These are phyloP conservation scores for Aspergillus neotritici DNA, from an alignment of 2,329 filamentous ascomycete genomes.

Conservation along the genomic window DNA sequence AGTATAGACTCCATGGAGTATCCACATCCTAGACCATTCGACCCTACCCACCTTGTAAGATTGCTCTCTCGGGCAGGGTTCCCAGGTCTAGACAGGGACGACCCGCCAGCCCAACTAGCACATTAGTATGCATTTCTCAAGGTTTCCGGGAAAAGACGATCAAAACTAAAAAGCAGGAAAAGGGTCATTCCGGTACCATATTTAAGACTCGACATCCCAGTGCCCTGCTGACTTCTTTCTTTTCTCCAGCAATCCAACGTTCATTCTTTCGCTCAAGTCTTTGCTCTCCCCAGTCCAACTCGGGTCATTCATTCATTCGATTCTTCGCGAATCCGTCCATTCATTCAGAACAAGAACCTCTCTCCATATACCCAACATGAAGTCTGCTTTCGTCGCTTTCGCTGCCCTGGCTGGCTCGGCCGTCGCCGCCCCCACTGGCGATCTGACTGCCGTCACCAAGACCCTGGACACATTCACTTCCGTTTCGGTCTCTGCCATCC, in stretches of 20 bases:
- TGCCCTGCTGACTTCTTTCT: not conserved
- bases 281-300: constrained; percentile 11
- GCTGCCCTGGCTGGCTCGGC: constrained; percentile 21
- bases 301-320: constrained; percentile 17
- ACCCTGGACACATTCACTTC: constrained; percentile 12
- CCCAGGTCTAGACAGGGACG: too few species aligned
- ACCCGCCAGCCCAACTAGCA: too few species aligned
- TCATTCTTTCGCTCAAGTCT: constrained; percentile 6
- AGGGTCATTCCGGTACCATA: too few species aligned
- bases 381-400: constrained; percentile 19
- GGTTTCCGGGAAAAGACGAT: too few species aligned
- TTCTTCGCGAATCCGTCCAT: not conserved
- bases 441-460: constrained; percentile 9
- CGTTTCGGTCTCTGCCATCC: constrained; percentile 8
- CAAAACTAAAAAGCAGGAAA: too few species aligned
- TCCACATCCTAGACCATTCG: too few species aligned
- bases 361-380: constrained; percentile 18
- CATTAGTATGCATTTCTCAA: too few species aligned
- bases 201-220: too few species aligned
- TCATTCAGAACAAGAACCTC: too few species aligned
- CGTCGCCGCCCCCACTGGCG: constrained; percentile 17
- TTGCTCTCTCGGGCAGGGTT: too few species aligned
- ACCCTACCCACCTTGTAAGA: too few species aligned
- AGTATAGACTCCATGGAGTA: too few species aligned
- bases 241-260: constrained; percentile 7